phyloP scores from a whole-genome alignment of 208 protist genomes.

The Herpetomonas muscarum region DNA sequence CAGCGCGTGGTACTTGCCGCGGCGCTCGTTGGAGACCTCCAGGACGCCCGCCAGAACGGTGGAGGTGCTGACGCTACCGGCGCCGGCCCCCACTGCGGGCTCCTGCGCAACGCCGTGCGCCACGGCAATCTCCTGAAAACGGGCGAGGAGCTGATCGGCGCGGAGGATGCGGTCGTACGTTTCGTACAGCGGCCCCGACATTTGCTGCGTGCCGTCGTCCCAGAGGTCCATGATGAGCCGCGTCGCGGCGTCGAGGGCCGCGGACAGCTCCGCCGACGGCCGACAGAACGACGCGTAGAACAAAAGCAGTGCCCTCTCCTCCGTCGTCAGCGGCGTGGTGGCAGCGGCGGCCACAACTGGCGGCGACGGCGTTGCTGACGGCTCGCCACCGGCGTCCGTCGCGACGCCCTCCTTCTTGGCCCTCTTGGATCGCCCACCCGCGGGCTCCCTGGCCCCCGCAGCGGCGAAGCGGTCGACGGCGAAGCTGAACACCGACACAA shows the following conservation, averaged over 20 bases:
- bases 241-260: constrained; percentile 39
- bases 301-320: neutral
- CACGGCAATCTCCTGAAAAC: neutral
- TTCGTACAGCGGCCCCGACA: constrained; percentile 77
- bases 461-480: neutral
- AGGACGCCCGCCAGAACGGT: constrained; percentile 47
- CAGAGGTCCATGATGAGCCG: constrained; percentile 84
- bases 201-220: constrained; percentile 85
- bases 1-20: constrained; percentile 87
- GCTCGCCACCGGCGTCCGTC: neutral
- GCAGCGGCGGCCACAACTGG: neutral
- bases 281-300: constrained; percentile 26
- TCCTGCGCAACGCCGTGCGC: neutral
- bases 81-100: constrained; percentile 3
- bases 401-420: constrained; percentile 1
- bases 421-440: constrained; percentile 5
- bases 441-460: neutral
- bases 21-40: constrained; percentile 53
- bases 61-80: constrained; percentile 1
- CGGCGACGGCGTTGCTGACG: neutral
- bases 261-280: constrained; percentile 29
- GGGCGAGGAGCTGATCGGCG: constrained; percentile 27
- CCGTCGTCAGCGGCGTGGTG: neutral
- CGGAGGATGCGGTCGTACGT: constrained; percentile 64
- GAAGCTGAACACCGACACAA: constrained; percentile 34